Conservation (phyloP, 371 early-diverging fungal genomes). For the Lichtheimia hyalospora region DNA sequence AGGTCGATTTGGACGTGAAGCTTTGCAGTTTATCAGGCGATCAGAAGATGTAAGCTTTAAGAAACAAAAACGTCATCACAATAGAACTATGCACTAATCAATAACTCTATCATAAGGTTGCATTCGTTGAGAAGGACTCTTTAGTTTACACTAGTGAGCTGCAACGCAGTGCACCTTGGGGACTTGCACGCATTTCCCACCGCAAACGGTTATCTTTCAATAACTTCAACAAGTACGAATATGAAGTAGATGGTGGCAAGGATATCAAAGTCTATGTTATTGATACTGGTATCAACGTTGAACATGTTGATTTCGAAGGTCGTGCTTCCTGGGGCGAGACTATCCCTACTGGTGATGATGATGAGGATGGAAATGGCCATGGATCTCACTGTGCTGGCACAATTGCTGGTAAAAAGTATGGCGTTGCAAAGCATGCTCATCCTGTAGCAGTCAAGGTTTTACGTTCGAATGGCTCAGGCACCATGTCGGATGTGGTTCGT, state of each 20-base stretch:
- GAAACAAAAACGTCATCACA: not conserved
- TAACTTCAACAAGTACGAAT: slow-evolving; percentile 72
- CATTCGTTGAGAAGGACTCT: slow-evolving; percentile 82
- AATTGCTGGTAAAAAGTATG: slow-evolving; percentile 80
- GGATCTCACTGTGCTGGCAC: slow-evolving; percentile 94
- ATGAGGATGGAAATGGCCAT: slow-evolving; percentile 83
- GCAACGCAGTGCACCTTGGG: slow-evolving; percentile 85
- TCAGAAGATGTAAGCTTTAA: slow-evolving; percentile 38
- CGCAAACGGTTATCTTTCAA: slow-evolving; percentile 55
- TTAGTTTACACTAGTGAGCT: slow-evolving; percentile 63
- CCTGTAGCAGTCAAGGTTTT: slow-evolving; percentile 91
- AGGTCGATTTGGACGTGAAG: slow-evolving; percentile 69
- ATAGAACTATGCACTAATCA: not conserved
- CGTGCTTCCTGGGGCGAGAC: slow-evolving; percentile 82
- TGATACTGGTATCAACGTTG: slow-evolving; percentile 84
- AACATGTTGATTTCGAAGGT: slow-evolving; percentile 86
- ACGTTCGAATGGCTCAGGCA: slow-evolving; percentile 77
- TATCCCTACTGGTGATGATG: slow-evolving; percentile 67
- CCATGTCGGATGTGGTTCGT: slow-evolving; percentile 71
- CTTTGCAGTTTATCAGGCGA: slow-evolving; percentile 70
- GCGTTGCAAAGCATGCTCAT: slow-evolving; percentile 87
- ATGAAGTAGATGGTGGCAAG: slow-evolving; percentile 71
- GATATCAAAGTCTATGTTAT: slow-evolving; percentile 84
- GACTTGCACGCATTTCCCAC: slow-evolving; percentile 84
- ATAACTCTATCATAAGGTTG: slow-evolving; percentile 52